Base-by-base conservation (phyloP, 768 basidiomycete species). In the Mrakia hoshinonis region DNA sequence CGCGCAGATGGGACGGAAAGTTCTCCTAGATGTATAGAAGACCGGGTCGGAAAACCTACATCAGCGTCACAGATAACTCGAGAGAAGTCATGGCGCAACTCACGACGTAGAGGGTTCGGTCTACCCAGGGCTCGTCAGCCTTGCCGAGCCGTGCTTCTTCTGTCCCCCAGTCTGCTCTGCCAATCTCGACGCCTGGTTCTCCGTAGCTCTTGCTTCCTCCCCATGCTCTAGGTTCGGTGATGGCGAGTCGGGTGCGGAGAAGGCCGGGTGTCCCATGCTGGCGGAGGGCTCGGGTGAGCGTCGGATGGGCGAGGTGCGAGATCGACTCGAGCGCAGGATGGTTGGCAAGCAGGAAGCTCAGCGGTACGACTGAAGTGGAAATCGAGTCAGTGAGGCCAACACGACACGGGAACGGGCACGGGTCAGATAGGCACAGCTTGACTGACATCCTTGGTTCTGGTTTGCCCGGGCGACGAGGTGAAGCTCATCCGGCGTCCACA, bases 391-490 rank as follows among this genome's bases (percentile, higher is more conserved):
- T 31, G 15, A 36, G 20, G 18, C 5, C 1, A n/a, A n/a, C n/a
- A n/a, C n/a, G n/a, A n/a, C n/a, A n/a, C n/a, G n/a, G n/a, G n/a
- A n/a, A n/a, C n/a, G n/a, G n/a, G n/a, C n/a, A n/a, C n/a, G n/a
- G n/a, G n/a, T n/a, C n/a, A n/a, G n/a, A n/a, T n/a, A n/a, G n/a
- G n/a, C n/a, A n/a, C n/a, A n/a, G 34, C 15, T 22, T 29, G 36
- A 61, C 58, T 22, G 31, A 61, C 58, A 39, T 36, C 58, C 58
- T 61, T 61, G 31, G 36, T 61, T 61, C 22, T 61, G 58, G 58
- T 61, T 61, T 6, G 58, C 13, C 22, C 58, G 58, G 22, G 58
- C 58, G 36, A 61, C 58, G 58, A 61, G 58, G 58, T 61, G 58
- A 22, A 61, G 58, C 12, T 61, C 58, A n/a, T 61, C 58, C 58